These are phyloP conservation scores for Vicia faba DNA, from an alignment of 306 rosid species.

Conservation along the genomic window DNA sequence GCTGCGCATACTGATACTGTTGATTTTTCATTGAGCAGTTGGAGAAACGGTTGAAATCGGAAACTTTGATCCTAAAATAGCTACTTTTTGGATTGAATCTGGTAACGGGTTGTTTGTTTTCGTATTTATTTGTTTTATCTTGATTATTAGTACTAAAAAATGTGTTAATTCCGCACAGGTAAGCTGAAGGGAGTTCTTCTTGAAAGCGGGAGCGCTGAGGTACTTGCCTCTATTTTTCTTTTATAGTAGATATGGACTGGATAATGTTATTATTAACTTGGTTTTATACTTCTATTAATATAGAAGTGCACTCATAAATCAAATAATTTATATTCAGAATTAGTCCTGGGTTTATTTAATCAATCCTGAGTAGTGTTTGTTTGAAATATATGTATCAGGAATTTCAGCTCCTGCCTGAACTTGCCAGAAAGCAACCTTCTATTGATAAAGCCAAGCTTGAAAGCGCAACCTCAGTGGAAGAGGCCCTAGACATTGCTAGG, in stretches of 20 bases:
- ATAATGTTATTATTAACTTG: background rate
- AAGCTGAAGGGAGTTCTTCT: slow-evolving; percentile 90
- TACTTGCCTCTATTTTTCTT: slow-evolving; percentile 40
- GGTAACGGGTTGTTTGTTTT: slow-evolving; percentile 48
- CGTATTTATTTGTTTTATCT: slow-evolving; percentile 15
- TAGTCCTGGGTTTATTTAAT: slow-evolving; percentile 10
- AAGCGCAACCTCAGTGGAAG: slow-evolving; percentile 78
- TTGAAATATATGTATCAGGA: slow-evolving; percentile 48
- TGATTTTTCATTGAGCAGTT: slow-evolving; percentile 54
- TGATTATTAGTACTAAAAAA: slow-evolving; percentile 35
- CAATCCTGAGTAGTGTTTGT: background rate
- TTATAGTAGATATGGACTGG: slow-evolving; percentile 1
- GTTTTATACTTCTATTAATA: background rate
- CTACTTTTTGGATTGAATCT: slow-evolving; percentile 91
- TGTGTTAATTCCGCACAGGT: slow-evolving; percentile 50
- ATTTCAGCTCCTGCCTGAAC: slow-evolving; percentile 86
- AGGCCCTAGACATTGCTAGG: slow-evolving; percentile 73
- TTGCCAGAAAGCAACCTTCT: slow-evolving; percentile 75
- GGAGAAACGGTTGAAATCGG: slow-evolving; percentile 94
- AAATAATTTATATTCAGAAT: background rate
- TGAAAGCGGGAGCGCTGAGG: slow-evolving; percentile 94
- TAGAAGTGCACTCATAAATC: slow-evolving; percentile 5
- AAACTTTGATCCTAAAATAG: slow-evolving; percentile 90
- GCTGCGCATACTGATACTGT: slow-evolving; percentile 14
- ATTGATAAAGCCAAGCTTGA: slow-evolving; percentile 78